Evolutionary conservation across 2,329 filamentous ascomycete genomes (phyloP).

Genomic region (Shiraia sp.): DNA sequence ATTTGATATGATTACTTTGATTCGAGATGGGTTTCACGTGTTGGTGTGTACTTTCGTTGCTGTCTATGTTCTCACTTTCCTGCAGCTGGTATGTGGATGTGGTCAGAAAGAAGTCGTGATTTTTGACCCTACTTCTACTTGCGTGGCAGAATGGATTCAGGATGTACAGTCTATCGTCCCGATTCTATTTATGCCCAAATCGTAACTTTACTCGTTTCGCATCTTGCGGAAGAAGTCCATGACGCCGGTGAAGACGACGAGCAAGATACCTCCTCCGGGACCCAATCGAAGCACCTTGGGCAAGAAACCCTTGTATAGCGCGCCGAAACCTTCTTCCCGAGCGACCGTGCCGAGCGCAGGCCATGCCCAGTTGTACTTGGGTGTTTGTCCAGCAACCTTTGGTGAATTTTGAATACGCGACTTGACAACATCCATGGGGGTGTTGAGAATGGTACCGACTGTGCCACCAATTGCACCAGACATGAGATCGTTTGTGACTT

Average conservation of each 20-base stretch:
- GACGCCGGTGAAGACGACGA: constrained; percentile 84
- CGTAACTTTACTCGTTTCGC: constrained; percentile 44
- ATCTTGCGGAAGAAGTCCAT: constrained; percentile 90
- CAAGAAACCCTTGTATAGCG: constrained; percentile 96
- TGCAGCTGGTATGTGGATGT: background rate
- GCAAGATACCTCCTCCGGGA: constrained; percentile 72
- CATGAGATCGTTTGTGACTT: constrained; percentile 85
- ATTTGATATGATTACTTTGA: background rate
- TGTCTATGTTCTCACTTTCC: background rate
- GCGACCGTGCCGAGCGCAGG: constrained; percentile 82
- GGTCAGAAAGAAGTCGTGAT: constrained; percentile 1
- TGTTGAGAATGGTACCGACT: constrained; percentile 88
- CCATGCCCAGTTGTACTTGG: constrained; percentile 99
- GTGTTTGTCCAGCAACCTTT: constrained; percentile 75
- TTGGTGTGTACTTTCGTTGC: background rate
- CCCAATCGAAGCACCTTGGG: constrained; percentile 86
- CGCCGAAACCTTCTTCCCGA: constrained; percentile 88
- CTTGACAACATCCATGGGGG: constrained; percentile 96
- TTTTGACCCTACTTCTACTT: constrained; percentile 1
- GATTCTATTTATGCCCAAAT: background rate
- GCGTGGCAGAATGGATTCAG: constrained; percentile 1
- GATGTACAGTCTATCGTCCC: constrained; percentile 9
- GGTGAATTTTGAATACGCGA: constrained; percentile 94
- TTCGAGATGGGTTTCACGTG: too few relatives aligned
- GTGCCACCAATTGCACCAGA: constrained; percentile 89